Evolutionary conservation across 2,329 filamentous ascomycete genomes (phyloP).

Genomic region (Daldinia sp.): DNA sequence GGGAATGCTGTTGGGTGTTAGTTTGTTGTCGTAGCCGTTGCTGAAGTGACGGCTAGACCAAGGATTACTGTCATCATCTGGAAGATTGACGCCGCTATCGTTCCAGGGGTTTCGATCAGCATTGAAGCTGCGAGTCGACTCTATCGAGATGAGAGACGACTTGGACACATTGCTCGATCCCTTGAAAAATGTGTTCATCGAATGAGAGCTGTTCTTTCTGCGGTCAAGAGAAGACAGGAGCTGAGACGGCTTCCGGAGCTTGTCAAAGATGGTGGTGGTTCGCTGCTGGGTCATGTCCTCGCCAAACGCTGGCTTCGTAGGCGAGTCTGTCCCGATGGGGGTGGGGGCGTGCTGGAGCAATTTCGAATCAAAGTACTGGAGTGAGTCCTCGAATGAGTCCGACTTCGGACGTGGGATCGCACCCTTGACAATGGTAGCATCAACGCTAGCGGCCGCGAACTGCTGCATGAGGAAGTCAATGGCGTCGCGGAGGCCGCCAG

Average conservation of each 20-base stretch:
- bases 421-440: slow-evolving; percentile 87
- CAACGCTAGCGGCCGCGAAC: slow-evolving; percentile 89
- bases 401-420: slow-evolving; percentile 98
- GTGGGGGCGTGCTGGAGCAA: slow-evolving; percentile 91
- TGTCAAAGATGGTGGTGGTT: slow-evolving; percentile 85
- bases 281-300: slow-evolving; percentile 84
- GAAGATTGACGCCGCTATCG: slow-evolving; percentile 93
- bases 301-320: slow-evolving; percentile 85
- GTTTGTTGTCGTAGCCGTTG: slow-evolving; percentile 73
- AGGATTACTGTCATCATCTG: slow-evolving; percentile 81
- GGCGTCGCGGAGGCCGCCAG: slow-evolving; percentile 92
- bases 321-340: slow-evolving; percentile 84
- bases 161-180: slow-evolving; percentile 91
- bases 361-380: slow-evolving; percentile 97
- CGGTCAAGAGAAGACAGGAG: slow-evolving; percentile 85
- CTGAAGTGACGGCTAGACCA: slow-evolving; percentile 73
- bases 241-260: slow-evolving; percentile 93
- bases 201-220: slow-evolving; percentile 92
- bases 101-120: slow-evolving; percentile 98
- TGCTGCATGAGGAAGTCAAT: slow-evolving; percentile 93
- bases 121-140: slow-evolving; percentile 89
- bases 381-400: slow-evolving; percentile 96
- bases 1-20: slow-evolving; percentile 68
- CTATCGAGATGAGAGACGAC: slow-evolving; percentile 94
- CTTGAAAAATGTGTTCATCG: slow-evolving; percentile 91